Evolutionary conservation across 352 stramenopile genomes (phyloP), one percentile per base, ranked within the genome.

Genomic region (Phytophthora capsici): DNA sequence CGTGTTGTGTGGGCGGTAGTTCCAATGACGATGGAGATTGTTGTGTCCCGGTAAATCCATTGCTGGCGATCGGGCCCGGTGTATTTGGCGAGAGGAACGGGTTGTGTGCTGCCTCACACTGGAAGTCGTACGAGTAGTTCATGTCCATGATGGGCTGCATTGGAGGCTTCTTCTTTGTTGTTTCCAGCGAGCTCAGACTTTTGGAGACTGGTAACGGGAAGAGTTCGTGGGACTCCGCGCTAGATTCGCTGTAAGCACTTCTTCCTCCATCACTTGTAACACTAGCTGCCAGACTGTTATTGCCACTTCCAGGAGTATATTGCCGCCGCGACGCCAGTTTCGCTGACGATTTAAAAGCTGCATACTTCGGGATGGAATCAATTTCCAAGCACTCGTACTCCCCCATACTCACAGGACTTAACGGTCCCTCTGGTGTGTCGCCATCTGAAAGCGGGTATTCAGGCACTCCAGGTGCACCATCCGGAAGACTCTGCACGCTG

Each of bases 321-420:
- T 77, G 54, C 14, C 58, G 65, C 14, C 69, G 57, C 2, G 69
- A 46, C 25, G 63, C 68, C 1, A 69, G 54, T 41, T 77, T 55
- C 59, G 70, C 46, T 22, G 80, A 84, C 6, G 82, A 76, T 67
- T 86, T 88, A 57, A 89, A 91, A 0, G 80, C 83, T 3, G 80
- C 76, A 61, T 91, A 91, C 32, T 90, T 84, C 2, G 84, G 84
- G 48, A 93, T 93, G 8, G 84, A 84, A 23, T 88, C 76, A 47
- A 89, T 79, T 4, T 91, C 82, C 25, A 93, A 62, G 37, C 84
- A 93, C 53, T 93, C 84, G 41, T 90, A 93, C 26, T 89, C 84
- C 8, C 67, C 67, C 28, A 93, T 50, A 53, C 77, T 85, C 43
- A 90, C 78, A 5, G 77, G 77, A 53, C 75, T 89, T 28, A 84